A percentile compares a stretch with the other conserved stretches of the same genome.
These are phyloP conservation scores for Auriscalpium orientale DNA, from an alignment of 768 basidiomycete genomes.

Conservation along the genomic window DNA sequence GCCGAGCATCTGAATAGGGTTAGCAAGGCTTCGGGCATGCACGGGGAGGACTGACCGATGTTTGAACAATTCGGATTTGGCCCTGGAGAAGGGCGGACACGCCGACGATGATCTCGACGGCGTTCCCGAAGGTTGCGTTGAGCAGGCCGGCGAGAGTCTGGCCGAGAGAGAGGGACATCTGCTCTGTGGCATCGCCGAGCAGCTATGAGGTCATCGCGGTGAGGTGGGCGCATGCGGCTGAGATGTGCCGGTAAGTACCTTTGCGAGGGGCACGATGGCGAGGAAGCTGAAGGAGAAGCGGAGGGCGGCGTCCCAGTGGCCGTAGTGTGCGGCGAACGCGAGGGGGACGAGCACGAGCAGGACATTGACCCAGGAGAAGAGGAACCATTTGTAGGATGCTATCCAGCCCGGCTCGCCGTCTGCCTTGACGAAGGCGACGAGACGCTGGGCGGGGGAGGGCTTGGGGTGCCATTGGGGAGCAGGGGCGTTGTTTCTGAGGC, in stretches of 20 bases:
- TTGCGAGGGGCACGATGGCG: slow-evolving; percentile 83
- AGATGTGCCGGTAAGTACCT: slow-evolving; percentile 35
- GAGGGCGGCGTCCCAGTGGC: slow-evolving; percentile 70
- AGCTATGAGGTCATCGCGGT: slow-evolving; percentile 32
- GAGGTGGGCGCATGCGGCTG: background rate
- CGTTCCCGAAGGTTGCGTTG: slow-evolving; percentile 80
- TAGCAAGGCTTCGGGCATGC: background rate
- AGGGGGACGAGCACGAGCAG: slow-evolving; percentile 78
- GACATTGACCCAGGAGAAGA: slow-evolving; percentile 67
- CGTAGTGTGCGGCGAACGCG: slow-evolving; percentile 52
- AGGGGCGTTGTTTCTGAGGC: slow-evolving; percentile 9
- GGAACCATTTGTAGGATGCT: slow-evolving; percentile 49
- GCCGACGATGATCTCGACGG: slow-evolving; percentile 86
- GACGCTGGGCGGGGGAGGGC: slow-evolving; percentile 28
- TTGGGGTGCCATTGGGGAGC: slow-evolving; percentile 28
- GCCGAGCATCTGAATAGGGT: slow-evolving; percentile 61
- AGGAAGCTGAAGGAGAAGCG: slow-evolving; percentile 71
- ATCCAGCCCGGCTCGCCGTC: slow-evolving; percentile 59
- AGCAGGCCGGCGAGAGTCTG: slow-evolving; percentile 82
- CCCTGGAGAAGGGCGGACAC: slow-evolving; percentile 68
- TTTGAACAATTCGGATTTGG: slow-evolving; percentile 85
- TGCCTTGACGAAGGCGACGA: slow-evolving; percentile 39
- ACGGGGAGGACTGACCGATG: slow-evolving; percentile 47
- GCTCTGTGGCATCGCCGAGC: slow-evolving; percentile 77
- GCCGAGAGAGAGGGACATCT: slow-evolving; percentile 70